Conservation (phyloP, 257 asterid genomes). For the Nicotiana knightiana region DNA sequence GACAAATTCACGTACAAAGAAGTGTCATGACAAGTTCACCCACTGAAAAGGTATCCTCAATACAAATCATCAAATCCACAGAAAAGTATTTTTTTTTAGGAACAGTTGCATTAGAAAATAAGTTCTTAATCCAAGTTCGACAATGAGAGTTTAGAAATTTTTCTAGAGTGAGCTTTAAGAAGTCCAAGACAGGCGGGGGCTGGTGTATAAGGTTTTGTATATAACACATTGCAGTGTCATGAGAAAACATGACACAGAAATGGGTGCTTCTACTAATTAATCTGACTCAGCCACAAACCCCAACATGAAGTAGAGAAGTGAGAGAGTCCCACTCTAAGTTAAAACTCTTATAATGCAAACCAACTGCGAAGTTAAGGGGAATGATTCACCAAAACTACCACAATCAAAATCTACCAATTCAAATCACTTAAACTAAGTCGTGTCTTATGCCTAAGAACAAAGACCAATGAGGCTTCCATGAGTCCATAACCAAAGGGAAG, state of each 20-base stretch:
- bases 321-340: neutral
- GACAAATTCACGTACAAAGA: neutral
- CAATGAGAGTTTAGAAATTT: neutral
- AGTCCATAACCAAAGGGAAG: neutral
- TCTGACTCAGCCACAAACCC: conserved; percentile 1
- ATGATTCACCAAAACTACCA: neutral
- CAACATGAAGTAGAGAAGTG: neutral
- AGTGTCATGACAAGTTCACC: neutral
- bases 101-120: neutral
- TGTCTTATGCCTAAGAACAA: neutral
- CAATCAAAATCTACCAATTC: neutral
- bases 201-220: neutral
- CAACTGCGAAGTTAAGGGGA: neutral
- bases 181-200: neutral
- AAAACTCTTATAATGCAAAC: neutral
- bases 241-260: neutral
- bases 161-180: neutral
- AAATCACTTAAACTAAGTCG: neutral
- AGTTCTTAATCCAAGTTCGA: neutral
- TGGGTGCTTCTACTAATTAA: neutral
- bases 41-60: neutral
- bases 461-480: neutral
- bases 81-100: neutral
- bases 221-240: neutral
- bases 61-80: neutral